These are phyloP conservation scores for Syzygium oleosum DNA, from an alignment of 345 rosid genomes.

Conservation along the genomic window DNA sequence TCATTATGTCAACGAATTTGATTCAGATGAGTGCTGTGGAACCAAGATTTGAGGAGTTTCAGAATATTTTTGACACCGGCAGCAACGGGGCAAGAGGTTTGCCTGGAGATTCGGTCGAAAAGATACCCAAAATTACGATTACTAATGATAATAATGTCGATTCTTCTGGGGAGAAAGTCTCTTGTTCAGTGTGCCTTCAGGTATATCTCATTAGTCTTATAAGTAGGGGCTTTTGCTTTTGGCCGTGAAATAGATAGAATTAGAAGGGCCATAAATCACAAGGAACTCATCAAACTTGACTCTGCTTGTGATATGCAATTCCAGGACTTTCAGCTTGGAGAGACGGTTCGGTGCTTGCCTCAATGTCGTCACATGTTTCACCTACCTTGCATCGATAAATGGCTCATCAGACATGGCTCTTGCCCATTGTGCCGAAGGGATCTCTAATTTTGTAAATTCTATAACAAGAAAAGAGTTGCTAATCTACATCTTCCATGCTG, in stretches of 20 bases:
- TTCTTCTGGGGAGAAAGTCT: slow-evolving; percentile 67
- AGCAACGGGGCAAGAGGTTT: slow-evolving; percentile 46
- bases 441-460: slow-evolving; percentile 26
- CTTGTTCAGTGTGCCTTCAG: slow-evolving; percentile 98
- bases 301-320: neutral
- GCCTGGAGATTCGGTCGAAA: slow-evolving; percentile 66
- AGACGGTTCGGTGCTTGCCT: slow-evolving; percentile 87
- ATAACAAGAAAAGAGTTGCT: neutral
- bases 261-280: neutral
- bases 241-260: neutral
- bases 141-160: slow-evolving; percentile 45
- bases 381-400: slow-evolving; percentile 91
- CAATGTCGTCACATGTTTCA: slow-evolving; percentile 98
- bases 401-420: slow-evolving; percentile 85
- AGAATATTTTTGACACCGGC: slow-evolving; percentile 83
- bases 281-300: neutral
- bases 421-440: slow-evolving; percentile 95
- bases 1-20: neutral
- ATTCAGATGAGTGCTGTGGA: slow-evolving; percentile 94
- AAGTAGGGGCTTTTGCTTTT: neutral
- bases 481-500: neutral
- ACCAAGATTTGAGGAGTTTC: slow-evolving; percentile 60
- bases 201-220: slow-evolving; percentile 10
- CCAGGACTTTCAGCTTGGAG: slow-evolving; percentile 95
- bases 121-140: slow-evolving; percentile 74